These are phyloP conservation scores for Coniochaeta sp. DNA, from an alignment of 2,329 filamentous ascomycete species.

Conservation along the genomic window DNA sequence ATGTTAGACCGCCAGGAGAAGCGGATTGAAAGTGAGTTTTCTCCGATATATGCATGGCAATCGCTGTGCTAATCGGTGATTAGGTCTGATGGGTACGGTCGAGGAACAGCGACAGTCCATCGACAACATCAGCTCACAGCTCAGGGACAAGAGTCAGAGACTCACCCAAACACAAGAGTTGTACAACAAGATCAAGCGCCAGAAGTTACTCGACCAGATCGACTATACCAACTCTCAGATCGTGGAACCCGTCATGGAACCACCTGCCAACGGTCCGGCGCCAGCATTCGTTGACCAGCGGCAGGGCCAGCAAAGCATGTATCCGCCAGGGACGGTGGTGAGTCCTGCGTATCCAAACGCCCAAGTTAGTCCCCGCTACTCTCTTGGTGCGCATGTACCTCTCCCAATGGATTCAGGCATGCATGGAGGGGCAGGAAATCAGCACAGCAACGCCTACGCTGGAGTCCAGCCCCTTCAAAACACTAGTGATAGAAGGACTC, in stretches of 20 bases:
- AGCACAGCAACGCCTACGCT: neutral
- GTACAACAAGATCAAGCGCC: constrained; percentile 53
- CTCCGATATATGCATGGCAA: neutral
- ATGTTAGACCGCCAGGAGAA: constrained; percentile 62
- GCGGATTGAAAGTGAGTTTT: constrained; percentile 48
- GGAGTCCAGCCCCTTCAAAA: neutral
- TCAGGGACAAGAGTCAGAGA: constrained; percentile 64
- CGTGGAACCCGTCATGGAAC: constrained; percentile 27
- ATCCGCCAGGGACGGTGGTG: neutral
- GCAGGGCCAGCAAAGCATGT: neutral
- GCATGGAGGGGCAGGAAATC: neutral
- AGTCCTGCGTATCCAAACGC: neutral
- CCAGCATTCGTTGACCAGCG: constrained; percentile 1
- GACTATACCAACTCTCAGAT: constrained; percentile 46
- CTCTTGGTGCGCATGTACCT: neutral
- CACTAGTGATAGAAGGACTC: neutral
- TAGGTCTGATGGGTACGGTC: constrained; percentile 53
- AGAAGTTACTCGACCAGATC: constrained; percentile 46
- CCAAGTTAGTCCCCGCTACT: neutral
- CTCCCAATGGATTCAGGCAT: neutral
- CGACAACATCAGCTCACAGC: constrained; percentile 59
- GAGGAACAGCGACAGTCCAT: constrained; percentile 62
- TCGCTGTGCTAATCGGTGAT: neutral
- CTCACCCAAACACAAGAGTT: constrained; percentile 61
- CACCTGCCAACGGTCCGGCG: constrained; percentile 1